Evolutionary conservation across 164 flowering plant genomes (phyloP).

Genomic region (Dillenia suffruticosa): DNA sequence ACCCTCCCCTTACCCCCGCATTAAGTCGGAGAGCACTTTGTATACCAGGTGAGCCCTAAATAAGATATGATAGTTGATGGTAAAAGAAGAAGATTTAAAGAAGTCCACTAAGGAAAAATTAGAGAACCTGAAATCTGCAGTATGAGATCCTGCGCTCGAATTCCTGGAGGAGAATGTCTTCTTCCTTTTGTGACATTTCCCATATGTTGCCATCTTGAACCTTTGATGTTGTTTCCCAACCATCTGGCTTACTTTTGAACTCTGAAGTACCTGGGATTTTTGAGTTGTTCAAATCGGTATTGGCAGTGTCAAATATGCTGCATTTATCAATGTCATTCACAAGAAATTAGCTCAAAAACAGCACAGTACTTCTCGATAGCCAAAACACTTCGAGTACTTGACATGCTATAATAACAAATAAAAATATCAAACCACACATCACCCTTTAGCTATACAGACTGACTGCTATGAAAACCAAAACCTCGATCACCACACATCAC

Average conservation of each 20-base stretch:
- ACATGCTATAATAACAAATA: too few relatives aligned
- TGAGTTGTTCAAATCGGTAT: constrained; percentile 37
- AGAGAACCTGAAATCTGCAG: constrained; percentile 82
- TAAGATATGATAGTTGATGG: not conserved
- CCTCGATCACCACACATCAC: too few relatives aligned
- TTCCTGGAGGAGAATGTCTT: constrained; percentile 93
- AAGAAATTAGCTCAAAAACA: too few relatives aligned
- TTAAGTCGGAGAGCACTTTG: too few relatives aligned
- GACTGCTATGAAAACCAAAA: too few relatives aligned
- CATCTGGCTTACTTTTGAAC: constrained; percentile 90
- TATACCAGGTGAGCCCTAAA: too few relatives aligned
- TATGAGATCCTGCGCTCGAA: constrained; percentile 92
- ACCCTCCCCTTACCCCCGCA: too few relatives aligned
- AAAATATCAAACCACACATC: too few relatives aligned
- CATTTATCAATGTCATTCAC: constrained; percentile 5
- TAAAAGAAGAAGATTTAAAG: not conserved
- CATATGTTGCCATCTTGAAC: constrained; percentile 79
- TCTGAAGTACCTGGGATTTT: constrained; percentile 54
- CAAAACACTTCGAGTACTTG: too few relatives aligned
- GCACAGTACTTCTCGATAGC: too few relatives aligned
- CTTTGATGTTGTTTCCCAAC: constrained; percentile 92
- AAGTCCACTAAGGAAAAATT: not conserved
- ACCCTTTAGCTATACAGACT: too few relatives aligned
- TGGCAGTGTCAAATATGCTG: constrained; percentile 76
- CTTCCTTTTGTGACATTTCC: constrained; percentile 96